Evolutionary conservation across 2,329 filamentous ascomycete species (phyloP).

Genomic region (Canariomyces notabilis): DNA sequence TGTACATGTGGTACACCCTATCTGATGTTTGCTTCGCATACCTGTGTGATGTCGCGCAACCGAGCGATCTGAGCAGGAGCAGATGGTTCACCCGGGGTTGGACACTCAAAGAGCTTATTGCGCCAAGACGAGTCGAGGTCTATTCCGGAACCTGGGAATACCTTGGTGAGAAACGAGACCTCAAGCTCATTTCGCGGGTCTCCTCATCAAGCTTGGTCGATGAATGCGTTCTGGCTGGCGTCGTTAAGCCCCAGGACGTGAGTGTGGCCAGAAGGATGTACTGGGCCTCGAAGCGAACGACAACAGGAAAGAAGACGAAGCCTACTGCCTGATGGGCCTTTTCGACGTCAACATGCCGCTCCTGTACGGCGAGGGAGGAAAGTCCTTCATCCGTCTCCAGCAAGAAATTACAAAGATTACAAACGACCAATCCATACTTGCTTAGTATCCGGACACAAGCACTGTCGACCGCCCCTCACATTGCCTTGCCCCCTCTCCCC

Average conservation of each 20-base stretch:
- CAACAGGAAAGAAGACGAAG: conserved; percentile 34
- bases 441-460: too few species aligned
- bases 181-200: too few species aligned
- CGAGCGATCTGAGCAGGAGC: conserved; percentile 1
- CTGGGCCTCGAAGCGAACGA: conserved; percentile 32
- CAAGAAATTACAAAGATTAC: too few species aligned
- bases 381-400: conserved; percentile 29
- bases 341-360: conserved; percentile 41
- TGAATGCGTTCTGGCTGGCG: too few species aligned
- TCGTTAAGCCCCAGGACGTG: too few species aligned
- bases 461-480: too few species aligned
- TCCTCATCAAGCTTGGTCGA: too few species aligned
- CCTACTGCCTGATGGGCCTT: conserved; percentile 39
- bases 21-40: conserved; percentile 22
- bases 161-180: too few species aligned
- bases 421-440: too few species aligned
- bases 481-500: too few species aligned
- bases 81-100: conserved; percentile 17
- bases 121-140: conserved; percentile 4
- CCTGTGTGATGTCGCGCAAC: conserved; percentile 10
- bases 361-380: conserved; percentile 35
- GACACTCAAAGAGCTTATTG: conserved; percentile 17
- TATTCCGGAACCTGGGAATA: conserved; percentile 18
- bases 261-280: conserved; percentile 38
- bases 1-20: conserved; percentile 23